Percentiles rank a stretch among this genome's conserved stretches.
Evolutionary conservation across 495 filamentous ascomycete genomes (phyloP).

Genomic region (Penicillium tannophilum): DNA sequence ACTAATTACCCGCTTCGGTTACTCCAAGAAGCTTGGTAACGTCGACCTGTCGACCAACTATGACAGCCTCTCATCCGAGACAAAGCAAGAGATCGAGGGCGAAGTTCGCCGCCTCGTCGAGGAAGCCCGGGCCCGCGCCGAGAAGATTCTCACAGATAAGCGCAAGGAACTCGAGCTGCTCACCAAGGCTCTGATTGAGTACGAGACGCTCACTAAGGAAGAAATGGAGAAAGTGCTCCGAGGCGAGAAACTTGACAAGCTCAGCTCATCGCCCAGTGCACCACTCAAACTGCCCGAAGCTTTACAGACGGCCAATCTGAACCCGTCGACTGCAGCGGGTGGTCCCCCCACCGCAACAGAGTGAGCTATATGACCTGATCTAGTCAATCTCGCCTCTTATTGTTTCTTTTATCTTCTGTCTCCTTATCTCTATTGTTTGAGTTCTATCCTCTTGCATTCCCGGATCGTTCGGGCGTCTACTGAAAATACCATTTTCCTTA

Average conservation of each 20-base stretch:
- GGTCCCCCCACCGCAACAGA: slow-evolving; percentile 28
- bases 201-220: slow-evolving; percentile 83
- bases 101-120: slow-evolving; percentile 87
- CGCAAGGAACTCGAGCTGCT: slow-evolving; percentile 83
- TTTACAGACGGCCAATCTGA: slow-evolving; percentile 33
- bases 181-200: slow-evolving; percentile 87
- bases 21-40: slow-evolving; percentile 86
- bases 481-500: slow-evolving; percentile 31
- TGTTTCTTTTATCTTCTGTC: slow-evolving; percentile 9
- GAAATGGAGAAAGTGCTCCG: slow-evolving; percentile 87
- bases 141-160: slow-evolving; percentile 66
- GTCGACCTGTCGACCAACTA: slow-evolving; percentile 82
- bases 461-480: slow-evolving; percentile 34
- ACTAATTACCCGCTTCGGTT: slow-evolving; percentile 85
- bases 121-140: slow-evolving; percentile 75
- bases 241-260: slow-evolving; percentile 78
- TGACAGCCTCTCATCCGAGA: slow-evolving; percentile 77
- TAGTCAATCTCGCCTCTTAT: slow-evolving; percentile 4
- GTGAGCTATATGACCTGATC: slow-evolving; percentile 18
- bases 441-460: slow-evolving; percentile 26
- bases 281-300: slow-evolving; percentile 60
- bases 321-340: slow-evolving; percentile 22
- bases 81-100: slow-evolving; percentile 77
- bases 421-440: slow-evolving; percentile 11
- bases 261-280: slow-evolving; percentile 43